Evolutionary conservation across 2,329 filamentous ascomycete species (phyloP).

Genomic region (Fusarium marasasianum): DNA sequence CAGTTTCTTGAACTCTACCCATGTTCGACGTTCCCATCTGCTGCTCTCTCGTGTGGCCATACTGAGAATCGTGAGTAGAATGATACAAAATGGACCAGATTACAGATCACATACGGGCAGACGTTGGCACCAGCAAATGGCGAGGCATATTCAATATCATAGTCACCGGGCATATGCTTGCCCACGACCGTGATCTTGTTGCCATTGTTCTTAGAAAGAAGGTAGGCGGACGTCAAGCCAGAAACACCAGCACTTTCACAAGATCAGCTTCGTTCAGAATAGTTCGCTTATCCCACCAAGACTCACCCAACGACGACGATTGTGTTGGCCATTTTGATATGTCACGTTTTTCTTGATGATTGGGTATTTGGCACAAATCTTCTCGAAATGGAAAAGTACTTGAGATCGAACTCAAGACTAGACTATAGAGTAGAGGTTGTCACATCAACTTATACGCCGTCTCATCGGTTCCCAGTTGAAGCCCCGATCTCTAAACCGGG

Average conservation of each 20-base stretch:
- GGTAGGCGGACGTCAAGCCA: constrained; percentile 61
- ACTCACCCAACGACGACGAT: constrained; percentile 50
- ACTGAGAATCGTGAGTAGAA: constrained; percentile 42
- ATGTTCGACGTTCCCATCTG: constrained; percentile 71
- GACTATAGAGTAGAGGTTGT: background rate
- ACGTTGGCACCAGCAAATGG: constrained; percentile 90
- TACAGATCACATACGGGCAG: constrained; percentile 71
- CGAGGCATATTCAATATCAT: constrained; percentile 89
- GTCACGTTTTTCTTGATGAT: background rate
- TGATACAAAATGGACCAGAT: background rate
- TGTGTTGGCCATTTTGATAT: constrained; percentile 42
- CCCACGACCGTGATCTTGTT: constrained; percentile 74
- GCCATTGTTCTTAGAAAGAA: constrained; percentile 56
- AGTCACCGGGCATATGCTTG: constrained; percentile 94
- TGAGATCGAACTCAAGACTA: background rate
- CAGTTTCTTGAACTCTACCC: constrained; percentile 69
- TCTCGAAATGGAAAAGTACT: background rate
- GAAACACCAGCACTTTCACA: constrained; percentile 57
- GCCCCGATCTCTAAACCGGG: constrained; percentile 14
- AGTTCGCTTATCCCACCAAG: background rate
- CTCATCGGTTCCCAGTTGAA: constrained; percentile 23
- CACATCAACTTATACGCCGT: constrained; percentile 11
- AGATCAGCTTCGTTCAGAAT: background rate
- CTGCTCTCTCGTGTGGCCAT: constrained; percentile 56
- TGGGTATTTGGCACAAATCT: background rate